Base-by-base conservation (phyloP, 352 stramenopile genomes). In the Globisporangium orthogonon region DNA sequence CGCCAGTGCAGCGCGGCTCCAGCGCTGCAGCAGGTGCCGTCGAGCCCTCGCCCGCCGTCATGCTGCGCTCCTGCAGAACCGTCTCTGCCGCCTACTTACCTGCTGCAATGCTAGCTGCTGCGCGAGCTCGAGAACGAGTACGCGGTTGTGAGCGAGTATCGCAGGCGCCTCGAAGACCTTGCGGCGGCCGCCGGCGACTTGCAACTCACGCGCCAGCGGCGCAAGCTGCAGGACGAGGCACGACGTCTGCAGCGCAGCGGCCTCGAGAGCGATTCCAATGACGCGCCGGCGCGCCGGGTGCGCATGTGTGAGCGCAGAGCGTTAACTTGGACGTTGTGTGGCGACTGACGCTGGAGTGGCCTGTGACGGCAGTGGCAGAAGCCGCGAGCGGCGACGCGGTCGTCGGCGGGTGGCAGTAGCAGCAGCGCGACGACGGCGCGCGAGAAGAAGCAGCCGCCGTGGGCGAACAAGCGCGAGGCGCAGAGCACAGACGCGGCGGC, bases 61-160 rank as follows among this genome's bases (percentile, higher is more conserved):
- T n/a, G n/a, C n/a, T n/a, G n/a, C n/a, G n/a, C n/a, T n/a, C n/a
- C n/a, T n/a, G n/a, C n/a, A n/a, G n/a, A n/a, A 30, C 43, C 3
- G 7, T 31, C 10, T 48, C 44, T 15, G 6, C 18, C 15, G 15
- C 43, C 0, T 52, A 13, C 31, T 2, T 37, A 7, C 4, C 50
- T n/a, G n/a, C n/a, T n/a, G n/a, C n/a, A n/a, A n/a, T n/a, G n/a
- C n/a, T n/a, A 62, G 56, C 1, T 62, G 30, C 46, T 89, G 0
- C 59, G 67, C 11, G 76, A 86, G 14, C 61, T 87, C 1, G 66
- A 87, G 63, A 40, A 52, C 29, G 78, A 89, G 49, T 86, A 83
- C 48, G 56, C 58, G 28, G 49, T 66, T 13, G 66, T 87, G 4
- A 47, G 74, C 17, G 69, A 83, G 50, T 86, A 87, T 58, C 58